A percentile compares a stretch with the other conserved stretches of the same genome.
These are phyloP conservation scores for Phoma sp. DNA, from an alignment of 2,329 filamentous ascomycete species.

Conservation along the genomic window DNA sequence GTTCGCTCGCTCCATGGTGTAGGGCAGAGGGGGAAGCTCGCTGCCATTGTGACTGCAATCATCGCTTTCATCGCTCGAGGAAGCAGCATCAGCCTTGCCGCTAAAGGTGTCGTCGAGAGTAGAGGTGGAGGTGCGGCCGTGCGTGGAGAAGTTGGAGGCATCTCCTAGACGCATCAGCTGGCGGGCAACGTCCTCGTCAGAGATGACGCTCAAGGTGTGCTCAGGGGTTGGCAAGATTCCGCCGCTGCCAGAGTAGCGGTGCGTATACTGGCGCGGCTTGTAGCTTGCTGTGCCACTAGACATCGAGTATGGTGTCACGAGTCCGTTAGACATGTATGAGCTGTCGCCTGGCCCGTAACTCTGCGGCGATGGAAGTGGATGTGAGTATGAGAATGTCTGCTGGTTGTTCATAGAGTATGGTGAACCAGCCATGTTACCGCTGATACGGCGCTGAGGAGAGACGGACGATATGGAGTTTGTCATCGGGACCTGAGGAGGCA, in stretches of 20 bases:
- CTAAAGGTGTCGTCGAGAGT: constrained; percentile 94
- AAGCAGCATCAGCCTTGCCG: constrained; percentile 76
- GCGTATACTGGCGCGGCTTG: constrained; percentile 48
- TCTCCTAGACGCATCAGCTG: constrained; percentile 96
- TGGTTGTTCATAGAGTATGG: constrained; percentile 79
- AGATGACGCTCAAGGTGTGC: constrained; percentile 97
- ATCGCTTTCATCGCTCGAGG: constrained; percentile 64
- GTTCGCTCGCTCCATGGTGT: constrained; percentile 30
- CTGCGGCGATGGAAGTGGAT: constrained; percentile 83
- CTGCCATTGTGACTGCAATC: constrained; percentile 72
- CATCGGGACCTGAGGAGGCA: constrained; percentile 78
- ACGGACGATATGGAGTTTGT: constrained; percentile 97
- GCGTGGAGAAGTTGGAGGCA: constrained; percentile 83
- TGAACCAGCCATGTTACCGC: constrained; percentile 72
- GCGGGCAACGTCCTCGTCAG: constrained; percentile 96
- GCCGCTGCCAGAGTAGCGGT: constrained; percentile 57
- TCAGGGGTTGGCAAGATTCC: constrained; percentile 86
- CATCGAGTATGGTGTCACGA: constrained; percentile 46
- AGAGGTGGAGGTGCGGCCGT: constrained; percentile 90
- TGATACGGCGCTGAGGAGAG: constrained; percentile 83
- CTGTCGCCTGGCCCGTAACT: constrained; percentile 62
- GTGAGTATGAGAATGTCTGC: constrained; percentile 79
- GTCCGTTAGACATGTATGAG: constrained; percentile 43
- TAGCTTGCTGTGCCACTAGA: constrained; percentile 43
- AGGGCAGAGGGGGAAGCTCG: constrained; percentile 47